These are phyloP conservation scores for Lupinus albus DNA, from an alignment of 306 rosid species.

Conservation along the genomic window DNA sequence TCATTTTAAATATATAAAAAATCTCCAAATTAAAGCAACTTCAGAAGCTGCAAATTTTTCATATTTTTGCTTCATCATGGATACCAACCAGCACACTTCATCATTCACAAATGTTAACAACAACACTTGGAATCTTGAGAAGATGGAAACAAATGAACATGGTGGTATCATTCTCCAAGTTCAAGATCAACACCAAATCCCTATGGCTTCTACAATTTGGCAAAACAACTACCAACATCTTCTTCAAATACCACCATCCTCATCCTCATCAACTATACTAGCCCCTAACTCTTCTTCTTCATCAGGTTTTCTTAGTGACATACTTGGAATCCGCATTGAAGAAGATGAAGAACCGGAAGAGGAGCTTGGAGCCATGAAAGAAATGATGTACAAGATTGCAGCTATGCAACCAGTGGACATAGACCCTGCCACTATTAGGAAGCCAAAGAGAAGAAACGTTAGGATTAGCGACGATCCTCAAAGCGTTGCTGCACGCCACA, in stretches of 20 bases:
- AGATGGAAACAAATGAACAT: constrained; percentile 42
- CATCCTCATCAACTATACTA: constrained; percentile 17
- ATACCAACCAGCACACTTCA: constrained; percentile 43
- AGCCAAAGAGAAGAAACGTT: constrained; percentile 78
- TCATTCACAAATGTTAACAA: constrained; percentile 35
- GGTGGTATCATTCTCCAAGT: constrained; percentile 34
- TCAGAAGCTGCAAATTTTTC: constrained; percentile 6
- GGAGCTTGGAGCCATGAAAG: constrained; percentile 89
- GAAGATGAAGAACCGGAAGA: constrained; percentile 56
- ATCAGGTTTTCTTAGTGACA: constrained; percentile 43
- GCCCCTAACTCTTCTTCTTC: constrained; percentile 29
- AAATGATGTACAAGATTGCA: constrained; percentile 94
- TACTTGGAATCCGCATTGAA: constrained; percentile 37
- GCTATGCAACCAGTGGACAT: constrained; percentile 97
- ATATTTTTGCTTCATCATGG: constrained; percentile 47
- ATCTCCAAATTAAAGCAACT: constrained; percentile 1
- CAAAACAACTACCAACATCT: constrained; percentile 38
- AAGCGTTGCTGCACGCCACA: constrained; percentile 86
- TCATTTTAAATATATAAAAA: neutral
- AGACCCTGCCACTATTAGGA: constrained; percentile 75
- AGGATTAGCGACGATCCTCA: constrained; percentile 94
- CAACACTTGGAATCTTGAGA: constrained; percentile 53
- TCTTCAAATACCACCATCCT: constrained; percentile 33
- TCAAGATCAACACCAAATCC: constrained; percentile 43
- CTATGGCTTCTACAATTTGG: constrained; percentile 46